phyloP scores from a whole-genome alignment of 345 rosid genomes.

The Pseudoturritis turrita region DNA sequence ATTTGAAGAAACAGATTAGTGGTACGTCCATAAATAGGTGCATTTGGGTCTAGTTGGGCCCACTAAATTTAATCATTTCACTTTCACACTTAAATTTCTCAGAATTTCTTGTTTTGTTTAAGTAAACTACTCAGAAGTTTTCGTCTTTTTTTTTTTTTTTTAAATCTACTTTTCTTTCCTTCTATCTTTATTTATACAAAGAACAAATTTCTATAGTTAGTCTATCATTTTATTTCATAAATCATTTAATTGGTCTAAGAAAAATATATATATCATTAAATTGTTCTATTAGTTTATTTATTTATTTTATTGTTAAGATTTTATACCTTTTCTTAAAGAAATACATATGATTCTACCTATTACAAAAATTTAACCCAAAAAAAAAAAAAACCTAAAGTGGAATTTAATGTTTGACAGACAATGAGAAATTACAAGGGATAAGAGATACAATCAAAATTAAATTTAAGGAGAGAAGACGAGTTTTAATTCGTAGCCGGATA shows the following conservation, averaged over 20 bases:
- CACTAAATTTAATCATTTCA: background rate
- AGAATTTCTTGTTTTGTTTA: background rate
- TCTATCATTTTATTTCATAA: background rate
- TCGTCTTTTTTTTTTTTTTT: background rate
- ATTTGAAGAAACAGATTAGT: background rate
- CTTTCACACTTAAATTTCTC: background rate
- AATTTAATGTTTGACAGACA: too few relatives aligned
- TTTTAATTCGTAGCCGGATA: too few relatives aligned
- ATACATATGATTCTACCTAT: too few relatives aligned
- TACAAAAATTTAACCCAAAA: too few relatives aligned
- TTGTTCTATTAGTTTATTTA: too few relatives aligned
- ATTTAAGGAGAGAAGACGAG: too few relatives aligned
- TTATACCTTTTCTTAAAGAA: too few relatives aligned
- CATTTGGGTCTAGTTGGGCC: background rate
- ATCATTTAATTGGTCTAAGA: background rate
- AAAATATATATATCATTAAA: background rate
- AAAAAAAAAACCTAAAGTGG: too few relatives aligned
- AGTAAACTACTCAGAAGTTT: conserved; percentile 23
- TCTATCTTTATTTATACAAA: background rate
- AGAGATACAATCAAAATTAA: too few relatives aligned
- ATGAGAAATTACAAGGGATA: too few relatives aligned
- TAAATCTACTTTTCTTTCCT: background rate
- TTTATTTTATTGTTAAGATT: too few relatives aligned
- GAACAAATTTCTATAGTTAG: background rate
- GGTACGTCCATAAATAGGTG: background rate